phyloP scores from a whole-genome alignment of 169 alveolate species.

The Perkinsus marinus region DNA sequence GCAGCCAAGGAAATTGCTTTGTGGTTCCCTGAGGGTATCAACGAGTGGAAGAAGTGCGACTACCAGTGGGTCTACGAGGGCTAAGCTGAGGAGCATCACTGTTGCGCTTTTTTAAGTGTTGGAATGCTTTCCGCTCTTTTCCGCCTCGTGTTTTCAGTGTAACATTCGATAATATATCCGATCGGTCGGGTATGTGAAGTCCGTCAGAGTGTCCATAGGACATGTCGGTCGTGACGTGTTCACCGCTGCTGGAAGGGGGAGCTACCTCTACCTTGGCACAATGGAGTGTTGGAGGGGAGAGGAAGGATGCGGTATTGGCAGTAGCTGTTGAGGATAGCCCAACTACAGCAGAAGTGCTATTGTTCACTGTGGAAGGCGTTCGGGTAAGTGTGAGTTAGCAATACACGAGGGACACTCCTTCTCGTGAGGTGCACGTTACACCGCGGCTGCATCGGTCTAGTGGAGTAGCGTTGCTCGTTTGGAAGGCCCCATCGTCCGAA shows the following conservation, averaged over 20 bases:
- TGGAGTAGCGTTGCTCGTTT: too few species aligned
- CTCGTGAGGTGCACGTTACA: too few species aligned
- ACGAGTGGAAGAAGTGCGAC: not conserved
- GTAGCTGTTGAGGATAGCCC: too few species aligned
- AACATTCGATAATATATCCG: too few species aligned
- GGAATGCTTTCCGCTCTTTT: not conserved
- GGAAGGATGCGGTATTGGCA: too few species aligned
- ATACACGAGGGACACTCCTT: too few species aligned
- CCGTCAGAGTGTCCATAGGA: not conserved
- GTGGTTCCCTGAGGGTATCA: slow-evolving; percentile 60
- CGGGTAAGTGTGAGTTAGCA: too few species aligned
- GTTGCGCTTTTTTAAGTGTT: not conserved
- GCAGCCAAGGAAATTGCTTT: slow-evolving; percentile 82
- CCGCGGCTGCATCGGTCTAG: too few species aligned
- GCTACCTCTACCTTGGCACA: not conserved
- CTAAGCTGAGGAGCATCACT: not conserved
- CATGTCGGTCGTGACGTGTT: not conserved
- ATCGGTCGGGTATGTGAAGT: too few species aligned
- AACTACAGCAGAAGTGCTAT: too few species aligned
- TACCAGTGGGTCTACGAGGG: not conserved
- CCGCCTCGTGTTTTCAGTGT: not conserved
- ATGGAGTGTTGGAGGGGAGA: not conserved
- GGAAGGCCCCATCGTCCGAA: too few species aligned
- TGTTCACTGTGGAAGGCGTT: too few species aligned
- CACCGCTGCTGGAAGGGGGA: not conserved